A percentile compares a stretch with the other conserved stretches of the same genome.
These are phyloP conservation scores for Echites panduratus DNA, from an alignment of 257 asterid genomes.

Conservation along the genomic window DNA sequence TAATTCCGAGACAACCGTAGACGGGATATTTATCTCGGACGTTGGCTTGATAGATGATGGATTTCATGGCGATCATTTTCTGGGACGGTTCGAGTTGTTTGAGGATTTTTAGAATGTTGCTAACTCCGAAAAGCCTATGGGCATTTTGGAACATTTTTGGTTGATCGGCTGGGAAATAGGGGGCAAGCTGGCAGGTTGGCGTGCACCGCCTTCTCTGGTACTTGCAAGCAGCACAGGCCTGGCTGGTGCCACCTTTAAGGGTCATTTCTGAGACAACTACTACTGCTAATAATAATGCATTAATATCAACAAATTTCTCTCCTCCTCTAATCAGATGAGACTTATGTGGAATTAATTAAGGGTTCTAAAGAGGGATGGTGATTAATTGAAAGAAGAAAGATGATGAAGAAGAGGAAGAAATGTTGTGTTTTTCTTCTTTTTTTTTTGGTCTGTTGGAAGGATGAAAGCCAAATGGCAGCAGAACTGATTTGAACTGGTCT, in stretches of 20 bases:
- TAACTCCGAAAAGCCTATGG: slow-evolving; percentile 74
- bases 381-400: background rate
- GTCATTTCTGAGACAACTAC: slow-evolving; percentile 31
- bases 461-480: slow-evolving; percentile 25
- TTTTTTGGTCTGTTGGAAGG: slow-evolving; percentile 9
- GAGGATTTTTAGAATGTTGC: slow-evolving; percentile 58
- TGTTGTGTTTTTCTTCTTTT: background rate
- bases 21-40: slow-evolving; percentile 69
- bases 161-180: slow-evolving; percentile 82
- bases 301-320: no score
- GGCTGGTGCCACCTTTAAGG: slow-evolving; percentile 85
- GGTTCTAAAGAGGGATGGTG: background rate
- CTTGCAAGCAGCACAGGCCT: slow-evolving; percentile 93
- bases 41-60: slow-evolving; percentile 63
- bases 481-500: slow-evolving; percentile 5
- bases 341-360: no score
- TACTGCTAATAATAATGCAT: no score
- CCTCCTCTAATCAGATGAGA: no score
- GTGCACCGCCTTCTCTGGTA: slow-evolving; percentile 74
- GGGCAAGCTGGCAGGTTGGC: slow-evolving; percentile 73
- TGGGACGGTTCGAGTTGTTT: slow-evolving; percentile 51
- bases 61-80: slow-evolving; percentile 57
- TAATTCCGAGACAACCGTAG: slow-evolving; percentile 52
- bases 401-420: background rate
- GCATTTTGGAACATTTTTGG: slow-evolving; percentile 68